These are phyloP conservation scores for Sabuloglossum arenarium DNA, from an alignment of 495 filamentous ascomycete genomes.

Conservation along the genomic window DNA sequence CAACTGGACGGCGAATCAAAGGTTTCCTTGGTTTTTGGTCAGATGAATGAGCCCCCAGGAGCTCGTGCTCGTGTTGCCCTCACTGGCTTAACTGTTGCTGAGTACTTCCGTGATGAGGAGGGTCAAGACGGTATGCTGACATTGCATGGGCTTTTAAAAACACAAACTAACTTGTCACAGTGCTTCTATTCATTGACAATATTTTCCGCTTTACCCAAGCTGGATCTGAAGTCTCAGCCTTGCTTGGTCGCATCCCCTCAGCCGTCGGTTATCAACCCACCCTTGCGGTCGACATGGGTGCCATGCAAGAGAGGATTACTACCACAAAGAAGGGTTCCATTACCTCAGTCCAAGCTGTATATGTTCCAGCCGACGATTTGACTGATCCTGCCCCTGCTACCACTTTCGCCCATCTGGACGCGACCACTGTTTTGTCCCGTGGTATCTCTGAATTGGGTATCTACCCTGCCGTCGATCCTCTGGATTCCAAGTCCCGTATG, in stretches of 20 bases:
- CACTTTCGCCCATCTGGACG: slow-evolving; percentile 99
- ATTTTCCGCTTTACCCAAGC: slow-evolving; percentile 99
- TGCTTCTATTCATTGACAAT: slow-evolving; percentile 99
- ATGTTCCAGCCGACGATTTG: slow-evolving; percentile 99
- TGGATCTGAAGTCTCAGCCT: slow-evolving; percentile 98
- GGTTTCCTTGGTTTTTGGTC: slow-evolving; percentile 97
- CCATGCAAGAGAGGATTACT: slow-evolving; percentile 99
- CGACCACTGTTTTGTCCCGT: slow-evolving; percentile 99
- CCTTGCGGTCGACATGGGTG: slow-evolving; percentile 99
- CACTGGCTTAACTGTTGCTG: slow-evolving; percentile 77
- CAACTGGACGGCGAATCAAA: slow-evolving; percentile 98
- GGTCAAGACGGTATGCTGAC: slow-evolving; percentile 58
- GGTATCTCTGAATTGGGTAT: slow-evolving; percentile 99
- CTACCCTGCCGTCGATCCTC: slow-evolving; percentile 98
- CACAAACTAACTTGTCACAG: slow-evolving; percentile 20
- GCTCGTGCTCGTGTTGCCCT: slow-evolving; percentile 99
- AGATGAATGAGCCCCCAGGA: slow-evolving; percentile 99
- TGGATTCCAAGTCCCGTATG: slow-evolving; percentile 99
- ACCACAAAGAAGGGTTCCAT: slow-evolving; percentile 99
- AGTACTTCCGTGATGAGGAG: slow-evolving; percentile 95
- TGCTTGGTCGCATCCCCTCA: slow-evolving; percentile 98
- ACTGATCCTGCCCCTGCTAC: slow-evolving; percentile 98
- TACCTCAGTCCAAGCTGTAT: slow-evolving; percentile 99
- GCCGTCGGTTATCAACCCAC: slow-evolving; percentile 99
- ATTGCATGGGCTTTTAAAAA: slow-evolving; percentile 16